Base-by-base conservation (phyloP, 2,329 filamentous ascomycete species). In the Penicillium sp. region DNA sequence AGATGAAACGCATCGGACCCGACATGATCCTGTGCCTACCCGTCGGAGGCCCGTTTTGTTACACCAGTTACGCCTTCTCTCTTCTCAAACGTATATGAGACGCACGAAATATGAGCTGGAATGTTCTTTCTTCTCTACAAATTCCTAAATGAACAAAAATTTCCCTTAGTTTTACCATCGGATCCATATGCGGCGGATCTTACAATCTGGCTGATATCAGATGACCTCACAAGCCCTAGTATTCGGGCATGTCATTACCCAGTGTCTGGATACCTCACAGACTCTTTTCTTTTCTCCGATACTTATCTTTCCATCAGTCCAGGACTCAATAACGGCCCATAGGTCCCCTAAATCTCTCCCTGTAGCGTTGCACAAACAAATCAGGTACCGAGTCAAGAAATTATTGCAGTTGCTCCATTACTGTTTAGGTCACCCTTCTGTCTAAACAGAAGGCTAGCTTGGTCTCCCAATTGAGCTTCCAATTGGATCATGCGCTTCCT, bases 1-100 rank as follows among this genome's bases (percentile, higher is more conserved):
- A 40, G 45, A 59, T 61, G 56, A 61, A 61, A 61, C 57, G 41
- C 55, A 47, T 53, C 39, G 50, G 50, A 46, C 44, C 54, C 55
- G 52, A 56, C 44, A 41, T 39, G 42, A 43, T 9, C 36, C 51
- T 58, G 58, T 51, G 37, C 40, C 25, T 59, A 57, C 41, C 58
- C 58, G 56, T 58, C 56, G 54, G 53, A 31, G 40, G 40, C 55
- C 48, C 51, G 55, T 56, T 57, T 45, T 59, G 55, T 57, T 41
- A 53, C 53, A 55, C 54, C 30, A 27, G 54, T 50, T 46, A 41
- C 35, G 49, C 31, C 35, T 55, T 57, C 54, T 30, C 39, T 51
- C 37, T 35, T 44, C 42, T 31, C 41, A 50, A 39, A 40, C 41
- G 46, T 48, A 53, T 12, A 40, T 37, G 44, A 41, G 11, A 30